Conservation (phyloP, 169 alveolate species). For the Babesia ovis region DNA sequence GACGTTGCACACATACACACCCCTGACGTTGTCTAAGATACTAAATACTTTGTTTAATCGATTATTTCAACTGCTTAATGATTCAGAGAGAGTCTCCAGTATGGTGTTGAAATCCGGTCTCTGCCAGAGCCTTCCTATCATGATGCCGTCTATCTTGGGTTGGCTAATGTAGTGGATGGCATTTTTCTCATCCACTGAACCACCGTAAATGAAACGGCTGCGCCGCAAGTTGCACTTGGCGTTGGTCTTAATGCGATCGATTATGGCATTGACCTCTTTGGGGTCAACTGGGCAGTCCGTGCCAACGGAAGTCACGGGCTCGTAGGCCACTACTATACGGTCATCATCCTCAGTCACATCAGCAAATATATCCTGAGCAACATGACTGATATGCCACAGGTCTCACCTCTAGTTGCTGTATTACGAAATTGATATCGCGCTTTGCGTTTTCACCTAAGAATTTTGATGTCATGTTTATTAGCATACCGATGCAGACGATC, state of each 20-base stretch:
- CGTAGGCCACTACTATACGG: conserved; percentile 55
- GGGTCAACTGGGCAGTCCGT: conserved; percentile 50
- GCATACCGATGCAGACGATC: conserved; percentile 50
- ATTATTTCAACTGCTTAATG: too few relatives aligned
- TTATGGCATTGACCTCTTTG: conserved; percentile 23
- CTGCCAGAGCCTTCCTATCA: conserved; percentile 58
- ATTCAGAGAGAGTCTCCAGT: conserved; percentile 10
- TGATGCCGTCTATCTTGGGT: conserved; percentile 45
- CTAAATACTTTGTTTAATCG: too few relatives aligned
- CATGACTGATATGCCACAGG: too few relatives aligned
- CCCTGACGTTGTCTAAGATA: too few relatives aligned
- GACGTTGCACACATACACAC: too few relatives aligned
- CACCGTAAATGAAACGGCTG: conserved; percentile 46
- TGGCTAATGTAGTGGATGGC: conserved; percentile 18
- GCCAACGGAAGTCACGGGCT: conserved; percentile 48
- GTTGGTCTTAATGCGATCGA: conserved; percentile 4
- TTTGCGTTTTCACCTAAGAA: conserved; percentile 35
- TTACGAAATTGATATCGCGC: conserved; percentile 8
- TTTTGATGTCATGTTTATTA: not conserved
- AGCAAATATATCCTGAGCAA: conserved; percentile 13
- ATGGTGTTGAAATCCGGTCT: conserved; percentile 5
- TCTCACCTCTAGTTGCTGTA: conserved; percentile 38
- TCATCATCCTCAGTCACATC: conserved; percentile 17
- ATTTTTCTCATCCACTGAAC: conserved; percentile 31
- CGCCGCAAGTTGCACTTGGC: not conserved